Percentiles rank a stretch among this genome's conserved stretches.
phyloP scores from a whole-genome alignment of 495 filamentous ascomycete genomes.

The Penicillium cinerascens region DNA sequence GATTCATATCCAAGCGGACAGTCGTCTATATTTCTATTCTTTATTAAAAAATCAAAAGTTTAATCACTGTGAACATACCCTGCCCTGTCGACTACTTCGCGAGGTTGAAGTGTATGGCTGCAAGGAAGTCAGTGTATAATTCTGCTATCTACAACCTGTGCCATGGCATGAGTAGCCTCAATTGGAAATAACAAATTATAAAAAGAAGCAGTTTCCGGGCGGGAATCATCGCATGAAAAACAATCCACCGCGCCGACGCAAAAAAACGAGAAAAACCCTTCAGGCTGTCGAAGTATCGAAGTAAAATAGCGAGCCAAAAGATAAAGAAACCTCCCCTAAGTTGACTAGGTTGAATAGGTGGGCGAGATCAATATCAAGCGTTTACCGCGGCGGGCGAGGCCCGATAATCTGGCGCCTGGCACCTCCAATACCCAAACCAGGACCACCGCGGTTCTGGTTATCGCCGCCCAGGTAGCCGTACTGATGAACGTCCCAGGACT shows the following conservation, averaged over 20 bases:
- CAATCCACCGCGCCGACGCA: constrained; percentile 19
- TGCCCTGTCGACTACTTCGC: neutral
- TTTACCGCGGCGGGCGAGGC: constrained; percentile 62
- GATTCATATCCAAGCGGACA: neutral
- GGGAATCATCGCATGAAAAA: constrained; percentile 1
- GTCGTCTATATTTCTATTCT: neutral
- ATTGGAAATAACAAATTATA: neutral
- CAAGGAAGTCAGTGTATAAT: neutral
- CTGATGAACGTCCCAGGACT: constrained; percentile 81
- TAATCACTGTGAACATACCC: no score
- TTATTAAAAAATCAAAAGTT: neutral
- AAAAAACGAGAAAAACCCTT: constrained; percentile 5
- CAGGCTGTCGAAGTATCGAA: neutral
- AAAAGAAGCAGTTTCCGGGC: neutral
- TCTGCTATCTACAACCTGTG: neutral
- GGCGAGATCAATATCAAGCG: neutral
- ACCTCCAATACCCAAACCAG: constrained; percentile 67
- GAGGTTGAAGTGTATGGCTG: neutral
- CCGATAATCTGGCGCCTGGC: constrained; percentile 75
- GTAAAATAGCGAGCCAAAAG: neutral
- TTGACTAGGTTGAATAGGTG: constrained; percentile 8
- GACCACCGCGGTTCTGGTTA: constrained; percentile 67
- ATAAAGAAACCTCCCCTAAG: no score
- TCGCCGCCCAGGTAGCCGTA: constrained; percentile 86
- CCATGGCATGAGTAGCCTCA: neutral